Evolutionary conservation across 176 grass and related monocot genomes (phyloP), one percentile per base, ranked within the genome.

Genomic region (Otatea glauca): DNA sequence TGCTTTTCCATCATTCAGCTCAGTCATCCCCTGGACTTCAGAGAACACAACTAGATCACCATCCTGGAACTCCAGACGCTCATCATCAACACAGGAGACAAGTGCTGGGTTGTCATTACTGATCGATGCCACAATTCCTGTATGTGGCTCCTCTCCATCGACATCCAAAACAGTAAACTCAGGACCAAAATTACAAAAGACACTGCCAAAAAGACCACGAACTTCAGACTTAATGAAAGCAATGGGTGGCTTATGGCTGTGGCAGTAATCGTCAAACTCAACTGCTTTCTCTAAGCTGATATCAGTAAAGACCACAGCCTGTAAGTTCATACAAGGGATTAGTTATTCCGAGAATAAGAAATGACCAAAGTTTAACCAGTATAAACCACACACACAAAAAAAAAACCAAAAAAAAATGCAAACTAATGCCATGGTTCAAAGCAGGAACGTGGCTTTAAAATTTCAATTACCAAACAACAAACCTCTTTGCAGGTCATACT

Each of bases 61-160:
- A 86, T 94, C 94, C 88, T 97, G 94, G 86, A 97, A 92, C 79
- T 97, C 90, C 21, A 97, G 84, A 39, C 92, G 86, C 74, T 97
- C 94, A 92, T 97, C 94, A 86, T 97, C 92, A 74, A 97, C 92
- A 70, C 90, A 97, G 35, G 92, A 91, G 49, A 97, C 86, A 85
- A 94, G 84, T 65, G 94, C 90, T 7, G 88, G 88, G 79, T 94
- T 97, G 73, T 94, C 92, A 67, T 94, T 97, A 87, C 92, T 92
- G 71, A 97, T 86, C 23, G 92, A 97, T 69, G 92, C 94, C 66
- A 94, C 89, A 18, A 97, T 97, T 83, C 92, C 94, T 62, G 88
- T 92, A 86, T 92, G 94, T 43, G 94, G 94, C 23, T 97, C 94
- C 81, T 97, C 92, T 51, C 94, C 94, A 89, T 97, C 92, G 1